A percentile compares a stretch with the other conserved stretches of the same genome.
These are phyloP conservation scores for Madurella mycetomatis DNA, from an alignment of 2,329 filamentous ascomycete species.

Conservation along the genomic window DNA sequence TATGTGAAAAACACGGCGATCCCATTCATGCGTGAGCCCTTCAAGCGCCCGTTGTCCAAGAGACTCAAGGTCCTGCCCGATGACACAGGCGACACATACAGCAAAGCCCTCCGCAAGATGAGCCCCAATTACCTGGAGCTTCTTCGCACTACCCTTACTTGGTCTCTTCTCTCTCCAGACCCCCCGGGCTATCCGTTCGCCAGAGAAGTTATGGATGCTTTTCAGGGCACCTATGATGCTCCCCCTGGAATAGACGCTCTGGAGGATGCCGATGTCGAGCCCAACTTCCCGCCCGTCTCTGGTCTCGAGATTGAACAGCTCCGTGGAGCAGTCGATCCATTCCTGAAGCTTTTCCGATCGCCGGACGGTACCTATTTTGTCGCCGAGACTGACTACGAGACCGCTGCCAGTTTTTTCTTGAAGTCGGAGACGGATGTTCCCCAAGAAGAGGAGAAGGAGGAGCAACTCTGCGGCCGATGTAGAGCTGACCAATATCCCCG, in stretches of 20 bases:
- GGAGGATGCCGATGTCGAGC: neutral
- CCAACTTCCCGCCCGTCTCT: constrained; percentile 8
- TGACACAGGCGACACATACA: constrained; percentile 18
- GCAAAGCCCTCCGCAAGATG: constrained; percentile 17
- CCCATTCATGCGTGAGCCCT: constrained; percentile 22
- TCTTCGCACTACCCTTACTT: constrained; percentile 21
- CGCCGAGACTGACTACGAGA: constrained; percentile 1
- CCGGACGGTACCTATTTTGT: constrained; percentile 6
- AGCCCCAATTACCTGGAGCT: constrained; percentile 23
- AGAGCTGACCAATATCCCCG: neutral
- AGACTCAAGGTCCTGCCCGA: constrained; percentile 18
- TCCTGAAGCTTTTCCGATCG: constrained; percentile 9
- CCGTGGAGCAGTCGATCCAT: constrained; percentile 12
- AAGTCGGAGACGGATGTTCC: neutral
- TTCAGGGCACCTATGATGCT: constrained; percentile 18
- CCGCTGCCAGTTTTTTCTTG: constrained; percentile 15
- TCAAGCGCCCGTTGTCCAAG: constrained; percentile 19
- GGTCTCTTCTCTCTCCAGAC: constrained; percentile 10
- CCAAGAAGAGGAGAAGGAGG: constrained; percentile 6
- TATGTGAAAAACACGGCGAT: constrained; percentile 21
- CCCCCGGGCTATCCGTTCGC: constrained; percentile 4
- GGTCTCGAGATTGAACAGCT: constrained; percentile 22
- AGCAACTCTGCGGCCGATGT: constrained; percentile 15
- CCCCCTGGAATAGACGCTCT: neutral
- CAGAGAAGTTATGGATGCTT: constrained; percentile 23